Base-by-base conservation (phyloP, 2,329 filamentous ascomycete genomes). In the Trichophyton verrucosum region DNA sequence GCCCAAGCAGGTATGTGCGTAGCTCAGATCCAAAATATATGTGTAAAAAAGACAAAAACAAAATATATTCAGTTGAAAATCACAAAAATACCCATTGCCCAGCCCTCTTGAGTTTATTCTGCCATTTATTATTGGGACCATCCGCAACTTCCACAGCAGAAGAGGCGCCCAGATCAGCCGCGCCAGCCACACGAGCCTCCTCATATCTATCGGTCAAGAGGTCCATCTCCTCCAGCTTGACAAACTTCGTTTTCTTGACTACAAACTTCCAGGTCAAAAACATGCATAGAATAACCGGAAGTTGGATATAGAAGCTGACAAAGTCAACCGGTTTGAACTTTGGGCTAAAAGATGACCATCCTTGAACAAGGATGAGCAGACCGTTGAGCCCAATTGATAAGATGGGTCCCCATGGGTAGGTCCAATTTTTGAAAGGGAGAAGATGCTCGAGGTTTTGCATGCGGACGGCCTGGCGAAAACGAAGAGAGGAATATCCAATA, bases 371-470 rank as follows among this genome's bases (percentile, higher is more conserved):
- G 2, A 87, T 80, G 8, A 87, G 74, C 27, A 86, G 76, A 60
- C 70, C 75, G 67, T 85, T 86, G 44, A 86, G 74, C 0, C 81
- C 63, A 13, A 86, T 76, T 4, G 78, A 80, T 17, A 82, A 67
- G 68, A 81, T 79, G 0, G 84, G 84, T 0, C 84, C 83, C 61
- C 76, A 80, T 0, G 85, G 85, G 63, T 87, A 86, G 0, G 83
- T 85, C 81, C 82, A 86, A 67, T 86, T 86, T 63, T 79, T 81
- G 73, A 84, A 87, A 0, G 84, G 83, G 0, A 87, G 75, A 0
- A 81, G 75, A 62, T 85, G 81, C 6, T 82, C 81, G 57, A 84
- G 80, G n/a, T 80, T 80, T 64, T 87, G 85, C 1, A 72, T 68
- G 55, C 76, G 75, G 60, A 87, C 72, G 3, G 76, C 85, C 2